Percentiles rank a stretch among this genome's conserved stretches.
These are phyloP conservation scores for Alopecurus myosuroides DNA, from an alignment of 176 grass and related monocot genomes.

Conservation along the genomic window DNA sequence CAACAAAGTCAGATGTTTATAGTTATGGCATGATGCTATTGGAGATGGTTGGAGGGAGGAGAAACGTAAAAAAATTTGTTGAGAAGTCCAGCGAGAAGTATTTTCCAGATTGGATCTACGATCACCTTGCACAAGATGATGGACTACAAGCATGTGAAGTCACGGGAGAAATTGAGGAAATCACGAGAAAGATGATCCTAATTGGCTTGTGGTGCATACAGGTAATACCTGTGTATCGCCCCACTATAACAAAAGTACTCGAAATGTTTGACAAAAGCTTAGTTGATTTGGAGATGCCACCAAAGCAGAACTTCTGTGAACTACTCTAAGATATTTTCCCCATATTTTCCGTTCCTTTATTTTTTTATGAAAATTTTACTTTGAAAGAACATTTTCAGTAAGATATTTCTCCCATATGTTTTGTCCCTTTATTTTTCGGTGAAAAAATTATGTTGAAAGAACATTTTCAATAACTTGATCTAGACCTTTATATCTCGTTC, in stretches of 20 bases:
- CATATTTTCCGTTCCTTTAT: no score
- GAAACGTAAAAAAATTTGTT: no score
- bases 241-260: slow-evolving; percentile 35
- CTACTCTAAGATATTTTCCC: slow-evolving; percentile 7
- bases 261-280: slow-evolving; percentile 45
- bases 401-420: no score
- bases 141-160: no score
- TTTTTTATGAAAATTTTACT: no score
- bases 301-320: slow-evolving; percentile 10
- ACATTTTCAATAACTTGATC: no score
- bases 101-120: no score
- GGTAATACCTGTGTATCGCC: not conserved
- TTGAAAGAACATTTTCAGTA: not conserved
- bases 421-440: no score
- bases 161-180: not conserved
- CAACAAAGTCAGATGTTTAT: slow-evolving; percentile 62
- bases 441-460: not conserved
- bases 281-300: slow-evolving; percentile 35
- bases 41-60: slow-evolving; percentile 54
- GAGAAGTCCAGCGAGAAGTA: no score
- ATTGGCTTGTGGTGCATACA: no score
- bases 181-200: not conserved
- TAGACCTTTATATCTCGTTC: not conserved
- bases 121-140: no score
- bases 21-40: slow-evolving; percentile 72